Base-by-base conservation (phyloP, 176 grass and related monocot species). In the Triticum monococcum region DNA sequence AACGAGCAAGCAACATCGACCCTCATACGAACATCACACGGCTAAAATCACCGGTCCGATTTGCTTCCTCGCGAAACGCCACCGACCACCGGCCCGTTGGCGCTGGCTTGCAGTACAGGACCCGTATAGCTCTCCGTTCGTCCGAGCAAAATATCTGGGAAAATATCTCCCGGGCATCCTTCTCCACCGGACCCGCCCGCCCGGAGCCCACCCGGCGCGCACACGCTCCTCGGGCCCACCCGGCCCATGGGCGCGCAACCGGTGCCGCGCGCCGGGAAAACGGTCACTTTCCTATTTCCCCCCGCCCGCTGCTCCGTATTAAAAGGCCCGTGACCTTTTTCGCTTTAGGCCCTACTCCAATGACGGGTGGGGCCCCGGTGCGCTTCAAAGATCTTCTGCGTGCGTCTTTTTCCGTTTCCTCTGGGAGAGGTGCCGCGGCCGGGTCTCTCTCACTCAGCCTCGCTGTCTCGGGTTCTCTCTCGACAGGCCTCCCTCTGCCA, bases 281-380 rank as follows among this genome's bases (percentile, higher is more conserved):
- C 35, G 36, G 50, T 86, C 88, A 1, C 82, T 85, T 85, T 81
- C 82, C 2, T 16, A 3, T 75, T 72, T 72, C 45, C 69, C 46
- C 10, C 50, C 50, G 50, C 18, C 16, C 50, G 20, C 20, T 8
- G 28, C 12, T 31, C 59, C 12, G 68, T 56, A 56, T 14, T 30
- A 74, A 72, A 80, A 68, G 14, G 62, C 63, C 22, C 69, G 83
- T 85, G 70, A 84, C 52, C 24, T 26, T 36, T 62, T 37, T 4
- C 3, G 69, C 31, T 18, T 26, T 16, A 2, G 0, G 1, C 31
- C 2, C 11, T 3, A 0, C 24, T 2, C 14, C 0, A 3, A 3
- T 64, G 78, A 40, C 88, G 3, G 0, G 28, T 36, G 52, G 79
- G 32, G 0, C 16, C 0, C 7, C 7, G 4, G 1, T 8, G 78